A percentile compares a stretch with the other conserved stretches of the same genome.
phyloP scores from a whole-genome alignment of 768 basidiomycete genomes.

The Asterophora lycoperdoides region DNA sequence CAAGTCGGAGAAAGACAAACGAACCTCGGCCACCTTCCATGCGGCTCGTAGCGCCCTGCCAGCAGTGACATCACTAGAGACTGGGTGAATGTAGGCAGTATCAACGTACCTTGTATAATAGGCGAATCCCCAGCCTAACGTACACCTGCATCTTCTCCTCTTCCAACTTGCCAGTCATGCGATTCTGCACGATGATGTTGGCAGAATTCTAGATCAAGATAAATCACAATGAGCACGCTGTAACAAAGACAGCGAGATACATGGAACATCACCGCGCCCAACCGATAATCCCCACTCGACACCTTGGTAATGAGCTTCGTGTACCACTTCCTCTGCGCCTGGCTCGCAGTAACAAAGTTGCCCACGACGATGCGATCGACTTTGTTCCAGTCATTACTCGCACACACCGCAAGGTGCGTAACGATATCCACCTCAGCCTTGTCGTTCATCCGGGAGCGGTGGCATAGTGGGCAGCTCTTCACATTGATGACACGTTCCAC shows the following conservation, averaged over 20 bases:
- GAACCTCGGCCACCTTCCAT: conserved; percentile 88
- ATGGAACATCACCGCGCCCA: conserved; percentile 85
- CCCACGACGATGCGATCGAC: conserved; percentile 89
- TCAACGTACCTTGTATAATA: conserved; percentile 72
- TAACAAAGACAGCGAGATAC: conserved; percentile 10
- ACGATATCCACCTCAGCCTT: conserved; percentile 94
- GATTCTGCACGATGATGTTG: conserved; percentile 97
- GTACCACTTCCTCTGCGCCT: conserved; percentile 97
- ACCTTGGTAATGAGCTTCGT: conserved; percentile 87
- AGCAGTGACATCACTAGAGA: neutral
- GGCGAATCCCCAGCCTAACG: conserved; percentile 85
- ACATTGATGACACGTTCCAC: conserved; percentile 93
- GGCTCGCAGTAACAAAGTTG: conserved; percentile 90
- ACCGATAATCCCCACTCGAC: conserved; percentile 78
- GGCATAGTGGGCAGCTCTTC: conserved; percentile 91
- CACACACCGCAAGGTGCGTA: conserved; percentile 95
- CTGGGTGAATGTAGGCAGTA: no score
- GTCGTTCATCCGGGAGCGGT: conserved; percentile 75
- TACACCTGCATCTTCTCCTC: conserved; percentile 99
- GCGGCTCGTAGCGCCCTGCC: conserved; percentile 71
- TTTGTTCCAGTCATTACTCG: conserved; percentile 86
- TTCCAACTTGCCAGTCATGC: conserved; percentile 84
- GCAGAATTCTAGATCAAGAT: conserved; percentile 70
- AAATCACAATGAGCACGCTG: conserved; percentile 1
- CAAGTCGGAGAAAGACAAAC: conserved; percentile 17